Evolutionary conservation across 345 rosid species (phyloP), one percentile per base, ranked within the genome.

Genomic region (Hirschfeldia incana): DNA sequence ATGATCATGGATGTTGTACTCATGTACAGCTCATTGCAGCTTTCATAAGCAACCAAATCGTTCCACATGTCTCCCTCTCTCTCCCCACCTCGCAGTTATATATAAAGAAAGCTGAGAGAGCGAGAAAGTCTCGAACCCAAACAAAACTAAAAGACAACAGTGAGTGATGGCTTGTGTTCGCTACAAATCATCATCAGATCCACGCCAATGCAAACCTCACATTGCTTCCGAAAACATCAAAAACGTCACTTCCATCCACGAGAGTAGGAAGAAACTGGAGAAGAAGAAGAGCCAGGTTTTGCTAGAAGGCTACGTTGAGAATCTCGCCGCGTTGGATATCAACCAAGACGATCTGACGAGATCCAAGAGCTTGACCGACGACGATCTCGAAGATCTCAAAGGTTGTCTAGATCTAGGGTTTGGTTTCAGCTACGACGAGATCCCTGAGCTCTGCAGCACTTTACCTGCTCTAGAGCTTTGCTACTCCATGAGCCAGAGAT

Each of bases 321-420:
- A 27, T 34, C 3, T 21, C 37, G 28, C 83, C 8, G 71, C 81
- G 34, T 84, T 26, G 28, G 81, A 81, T 13, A n/a, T n/a, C n/a
- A 58, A 71, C 27, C 59, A 44, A 30, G 90, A 89, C 73, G 93
- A 92, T 60, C 84, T 94, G 76, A 88, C 61, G 83, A 88, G 93
- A 76, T 83, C 96, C 1, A 94, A 90, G 87, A 94, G 98, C 64
- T 84, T 94, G 80, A 94, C 97, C 0, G 97, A 86, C 61, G 98
- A 94, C n/a, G 96, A 94, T 77, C 92, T 94, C 8, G 94, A 92
- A 74, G 98, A 94, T 83, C 85, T 94, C 0, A 94, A 89, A 32
- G 98, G 96, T 51, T 94, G 97, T 69, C 62, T 92, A 85, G 97
- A 94, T 94, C 97, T 94, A 27, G 98, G 98, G 0, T 94, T 94